Evolutionary conservation across 208 protist species (phyloP).

Genomic region (Histomonas meleagridis): DNA sequence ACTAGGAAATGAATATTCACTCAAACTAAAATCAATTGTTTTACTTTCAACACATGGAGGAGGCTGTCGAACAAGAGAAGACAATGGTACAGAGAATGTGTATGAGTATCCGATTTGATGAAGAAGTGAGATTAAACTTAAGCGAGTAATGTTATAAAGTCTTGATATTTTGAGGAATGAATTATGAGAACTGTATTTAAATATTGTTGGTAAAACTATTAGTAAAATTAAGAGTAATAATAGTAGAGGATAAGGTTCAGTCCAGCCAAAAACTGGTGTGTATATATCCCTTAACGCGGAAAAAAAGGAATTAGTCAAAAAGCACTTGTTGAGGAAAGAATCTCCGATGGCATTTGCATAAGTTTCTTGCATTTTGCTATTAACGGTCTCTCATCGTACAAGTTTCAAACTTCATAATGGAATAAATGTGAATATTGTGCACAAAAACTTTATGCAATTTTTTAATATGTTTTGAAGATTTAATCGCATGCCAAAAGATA

Average conservation of each 20-base stretch:
- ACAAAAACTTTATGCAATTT: too few relatives aligned
- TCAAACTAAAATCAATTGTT: not conserved
- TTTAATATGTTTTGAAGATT: too few relatives aligned
- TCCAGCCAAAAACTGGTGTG: not conserved
- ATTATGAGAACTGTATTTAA: not conserved
- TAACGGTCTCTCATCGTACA: too few relatives aligned
- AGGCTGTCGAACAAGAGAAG: not conserved
- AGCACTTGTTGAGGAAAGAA: not conserved
- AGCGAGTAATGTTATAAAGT: not conserved
- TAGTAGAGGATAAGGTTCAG: not conserved
- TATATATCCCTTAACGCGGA: not conserved
- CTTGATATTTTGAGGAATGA: not conserved
- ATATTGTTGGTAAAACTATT: constrained; percentile 11
- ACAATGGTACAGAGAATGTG: not conserved
- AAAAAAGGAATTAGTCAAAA: not conserved
- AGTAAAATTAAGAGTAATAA: not conserved
- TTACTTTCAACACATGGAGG: not conserved
- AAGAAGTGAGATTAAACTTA: not conserved
- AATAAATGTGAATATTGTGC: too few relatives aligned
- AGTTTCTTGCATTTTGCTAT: too few relatives aligned
- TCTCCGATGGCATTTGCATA: not conserved
- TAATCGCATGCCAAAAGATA: too few relatives aligned
- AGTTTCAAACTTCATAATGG: too few relatives aligned
- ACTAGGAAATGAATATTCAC: not conserved
- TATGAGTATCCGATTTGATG: constrained; percentile 20